A percentile compares a stretch with the other conserved stretches of the same genome.
These are phyloP conservation scores for Pholiota adiposa DNA, from an alignment of 1,284 basidiomycete genomes.

Conservation along the genomic window DNA sequence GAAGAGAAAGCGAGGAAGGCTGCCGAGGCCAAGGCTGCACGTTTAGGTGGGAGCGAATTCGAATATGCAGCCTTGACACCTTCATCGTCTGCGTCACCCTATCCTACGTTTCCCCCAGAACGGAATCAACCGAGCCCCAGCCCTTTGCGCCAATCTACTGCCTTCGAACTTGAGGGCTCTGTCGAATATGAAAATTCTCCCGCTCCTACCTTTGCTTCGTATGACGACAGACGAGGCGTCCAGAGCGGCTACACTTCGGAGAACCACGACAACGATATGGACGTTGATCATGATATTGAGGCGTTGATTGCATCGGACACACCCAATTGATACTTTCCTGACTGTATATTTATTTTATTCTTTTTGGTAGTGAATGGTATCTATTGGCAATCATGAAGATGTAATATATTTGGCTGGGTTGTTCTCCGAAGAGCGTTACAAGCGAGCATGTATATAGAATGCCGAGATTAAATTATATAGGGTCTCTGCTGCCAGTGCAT, in stretches of 20 bases:
- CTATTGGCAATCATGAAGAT: background rate
- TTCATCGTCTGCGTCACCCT: background rate
- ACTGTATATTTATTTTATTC: background rate
- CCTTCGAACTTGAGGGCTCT: constrained; percentile 31
- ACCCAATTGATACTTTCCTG: constrained; percentile 11
- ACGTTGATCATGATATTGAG: constrained; percentile 30
- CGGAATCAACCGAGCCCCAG: constrained; percentile 39
- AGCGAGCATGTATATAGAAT: background rate
- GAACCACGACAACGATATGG: constrained; percentile 27
- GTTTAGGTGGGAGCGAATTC: background rate
- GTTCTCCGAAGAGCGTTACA: background rate
- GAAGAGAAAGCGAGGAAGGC: constrained; percentile 45
- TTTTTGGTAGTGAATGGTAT: background rate
- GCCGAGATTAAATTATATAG: background rate
- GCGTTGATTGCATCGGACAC: constrained; percentile 23
- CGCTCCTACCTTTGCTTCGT: constrained; percentile 52
- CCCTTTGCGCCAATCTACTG: constrained; percentile 45
- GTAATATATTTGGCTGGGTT: background rate
- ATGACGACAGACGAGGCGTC: constrained; percentile 44
- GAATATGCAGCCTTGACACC: background rate
- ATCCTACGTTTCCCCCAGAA: constrained; percentile 2
- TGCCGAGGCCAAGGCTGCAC: constrained; percentile 31
- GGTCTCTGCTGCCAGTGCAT: background rate
- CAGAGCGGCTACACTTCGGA: constrained; percentile 57
- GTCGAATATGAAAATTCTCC: constrained; percentile 44